A percentile compares a stretch with the other conserved stretches of the same genome.
These are phyloP conservation scores for Rhodotorula sphaerocarpa DNA, from an alignment of 768 basidiomycete species.

Conservation along the genomic window DNA sequence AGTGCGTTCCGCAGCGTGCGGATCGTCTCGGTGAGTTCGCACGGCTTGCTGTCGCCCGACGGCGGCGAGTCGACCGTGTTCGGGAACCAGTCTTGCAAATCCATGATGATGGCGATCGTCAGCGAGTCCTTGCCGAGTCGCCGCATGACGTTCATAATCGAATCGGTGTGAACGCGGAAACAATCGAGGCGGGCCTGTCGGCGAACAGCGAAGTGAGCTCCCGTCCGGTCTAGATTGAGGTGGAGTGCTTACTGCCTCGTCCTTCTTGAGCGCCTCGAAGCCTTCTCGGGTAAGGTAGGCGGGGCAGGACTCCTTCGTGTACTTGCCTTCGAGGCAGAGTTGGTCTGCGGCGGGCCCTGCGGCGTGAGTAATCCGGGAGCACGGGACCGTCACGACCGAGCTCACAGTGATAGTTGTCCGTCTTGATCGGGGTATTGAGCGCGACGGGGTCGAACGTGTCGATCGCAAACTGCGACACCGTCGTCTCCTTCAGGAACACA, in stretches of 20 bases:
- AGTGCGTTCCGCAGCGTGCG: constrained; percentile 49
- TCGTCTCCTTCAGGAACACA: constrained; percentile 31
- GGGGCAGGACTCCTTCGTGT: constrained; percentile 46
- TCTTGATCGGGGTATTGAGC: constrained; percentile 48
- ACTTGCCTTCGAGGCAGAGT: constrained; percentile 26
- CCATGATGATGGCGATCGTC: constrained; percentile 63
- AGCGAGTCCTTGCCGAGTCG: constrained; percentile 48
- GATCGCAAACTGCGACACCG: constrained; percentile 43
- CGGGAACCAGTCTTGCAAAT: constrained; percentile 50
- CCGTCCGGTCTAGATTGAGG: not conserved
- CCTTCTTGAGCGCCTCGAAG: constrained; percentile 53
- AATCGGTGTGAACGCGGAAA: constrained; percentile 65
- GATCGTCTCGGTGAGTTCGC: constrained; percentile 41
- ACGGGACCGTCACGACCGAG: too few relatives aligned
- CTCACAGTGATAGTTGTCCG: constrained; percentile 52
- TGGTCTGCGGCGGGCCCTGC: constrained; percentile 4
- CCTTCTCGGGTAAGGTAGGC: constrained; percentile 58
- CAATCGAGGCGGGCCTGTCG: constrained; percentile 46
- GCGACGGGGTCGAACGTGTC: constrained; percentile 47
- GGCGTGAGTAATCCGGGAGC: not conserved
- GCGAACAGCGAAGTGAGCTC: too few relatives aligned
- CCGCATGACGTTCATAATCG: constrained; percentile 51
- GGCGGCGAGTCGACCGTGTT: constrained; percentile 17
- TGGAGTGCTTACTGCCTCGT: constrained; percentile 42
- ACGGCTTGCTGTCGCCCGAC: not conserved